phyloP scores from a whole-genome alignment of 1,284 basidiomycete genomes.

The Marasmius tenuissimus region DNA sequence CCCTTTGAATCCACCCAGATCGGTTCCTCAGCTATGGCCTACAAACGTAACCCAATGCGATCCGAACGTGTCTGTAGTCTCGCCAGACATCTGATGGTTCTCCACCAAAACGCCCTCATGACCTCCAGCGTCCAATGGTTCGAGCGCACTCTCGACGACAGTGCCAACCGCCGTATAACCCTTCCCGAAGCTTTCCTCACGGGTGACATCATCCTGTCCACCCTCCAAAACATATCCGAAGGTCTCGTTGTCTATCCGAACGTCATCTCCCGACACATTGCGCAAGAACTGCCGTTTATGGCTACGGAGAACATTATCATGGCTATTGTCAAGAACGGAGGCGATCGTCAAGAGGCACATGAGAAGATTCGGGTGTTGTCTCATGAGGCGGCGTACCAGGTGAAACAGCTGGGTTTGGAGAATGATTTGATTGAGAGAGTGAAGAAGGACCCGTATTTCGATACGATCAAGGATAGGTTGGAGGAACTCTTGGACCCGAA shows the following conservation, averaged over 20 bases:
- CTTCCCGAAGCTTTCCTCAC: constrained; percentile 98
- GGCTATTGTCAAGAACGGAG: constrained; percentile 95
- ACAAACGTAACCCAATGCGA: constrained; percentile 99
- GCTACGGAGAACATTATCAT: constrained; percentile 99
- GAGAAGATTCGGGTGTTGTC: constrained; percentile 96
- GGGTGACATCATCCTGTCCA: constrained; percentile 94
- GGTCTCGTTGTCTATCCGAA: constrained; percentile 97
- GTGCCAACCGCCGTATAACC: constrained; percentile 94
- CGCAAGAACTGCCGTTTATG: constrained; percentile 99
- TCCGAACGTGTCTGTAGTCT: constrained; percentile 97
- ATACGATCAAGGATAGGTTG: constrained; percentile 63
- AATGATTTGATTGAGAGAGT: constrained; percentile 96
- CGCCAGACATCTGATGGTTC: constrained; percentile 88
- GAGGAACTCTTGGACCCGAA: constrained; percentile 76
- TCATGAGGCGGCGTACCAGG: constrained; percentile 92
- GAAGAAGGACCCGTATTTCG: constrained; percentile 58
- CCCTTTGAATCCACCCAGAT: constrained; percentile 99
- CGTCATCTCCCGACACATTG: constrained; percentile 90
- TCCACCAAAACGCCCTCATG: constrained; percentile 93
- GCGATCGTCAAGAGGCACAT: constrained; percentile 95
- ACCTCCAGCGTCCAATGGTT: constrained; percentile 95
- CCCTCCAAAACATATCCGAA: constrained; percentile 95
- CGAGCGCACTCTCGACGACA: constrained; percentile 94
- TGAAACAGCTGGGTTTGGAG: constrained; percentile 93
- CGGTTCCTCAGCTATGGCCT: constrained; percentile 98